Conservation (phyloP, 176 grass and related monocot species). For the Eragrostis nindensis region DNA sequence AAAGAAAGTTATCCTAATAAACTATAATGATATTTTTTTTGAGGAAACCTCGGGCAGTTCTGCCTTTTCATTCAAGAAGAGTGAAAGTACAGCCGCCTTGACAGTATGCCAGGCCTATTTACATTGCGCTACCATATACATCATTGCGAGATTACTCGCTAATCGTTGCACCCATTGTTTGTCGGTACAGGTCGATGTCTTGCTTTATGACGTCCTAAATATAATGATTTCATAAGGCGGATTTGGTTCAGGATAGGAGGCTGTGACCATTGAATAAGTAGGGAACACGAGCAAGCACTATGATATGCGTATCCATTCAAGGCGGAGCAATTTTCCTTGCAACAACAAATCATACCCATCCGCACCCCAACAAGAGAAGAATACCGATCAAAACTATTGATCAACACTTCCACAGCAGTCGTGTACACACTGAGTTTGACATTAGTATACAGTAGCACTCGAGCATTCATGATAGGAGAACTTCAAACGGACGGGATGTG, state of each 20-base stretch:
- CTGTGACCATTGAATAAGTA: neutral
- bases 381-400: neutral
- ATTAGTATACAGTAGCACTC: neutral
- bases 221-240: neutral
- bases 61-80: too few species aligned
- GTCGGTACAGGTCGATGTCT: too few species aligned
- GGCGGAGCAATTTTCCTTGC: too few species aligned
- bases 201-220: too few species aligned
- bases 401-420: neutral
- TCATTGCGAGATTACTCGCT: too few species aligned
- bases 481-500: neutral
- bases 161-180: too few species aligned
- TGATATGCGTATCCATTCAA: neutral
- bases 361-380: neutral
- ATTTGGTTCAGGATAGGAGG: neutral
- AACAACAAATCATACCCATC: neutral
- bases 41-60: too few species aligned
- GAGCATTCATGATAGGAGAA: neutral
- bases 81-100: too few species aligned
- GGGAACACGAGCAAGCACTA: constrained; percentile 1
- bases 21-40: too few species aligned
- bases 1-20: neutral
- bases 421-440: neutral
- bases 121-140: too few species aligned
- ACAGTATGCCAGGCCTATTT: too few species aligned